These are phyloP conservation scores for Taiozyma sp. DNA, from an alignment of 1,139 yeast genomes.

Conservation along the genomic window DNA sequence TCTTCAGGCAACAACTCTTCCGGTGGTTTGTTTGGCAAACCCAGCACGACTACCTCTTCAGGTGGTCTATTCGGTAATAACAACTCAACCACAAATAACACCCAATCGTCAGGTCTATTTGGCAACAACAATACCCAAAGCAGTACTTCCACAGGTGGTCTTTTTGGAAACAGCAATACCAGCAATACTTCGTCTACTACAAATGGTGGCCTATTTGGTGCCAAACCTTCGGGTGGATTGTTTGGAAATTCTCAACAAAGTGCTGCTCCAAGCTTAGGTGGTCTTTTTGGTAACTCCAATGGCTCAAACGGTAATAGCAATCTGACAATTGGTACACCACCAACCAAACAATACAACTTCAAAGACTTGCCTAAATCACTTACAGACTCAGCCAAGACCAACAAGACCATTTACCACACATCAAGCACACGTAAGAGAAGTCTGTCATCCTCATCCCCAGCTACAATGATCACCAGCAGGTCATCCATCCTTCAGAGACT, in stretches of 20 bases:
- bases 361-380: constrained; percentile 35
- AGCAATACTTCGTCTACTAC: constrained; percentile 1
- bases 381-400: constrained; percentile 25
- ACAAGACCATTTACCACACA: constrained; percentile 10
- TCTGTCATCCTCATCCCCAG: constrained; percentile 13
- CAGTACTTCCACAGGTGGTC: constrained; percentile 6
- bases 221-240: constrained; percentile 13
- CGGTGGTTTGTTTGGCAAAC: constrained; percentile 19
- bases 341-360: constrained; percentile 22
- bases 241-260: constrained; percentile 10
- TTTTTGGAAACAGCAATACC: constrained; percentile 6
- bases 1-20: constrained; percentile 1
- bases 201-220: constrained; percentile 19
- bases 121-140: constrained; percentile 5
- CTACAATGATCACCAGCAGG: constrained; percentile 14
- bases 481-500: constrained; percentile 30
- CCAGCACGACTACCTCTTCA: constrained; percentile 2
- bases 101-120: constrained; percentile 16
- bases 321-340: constrained; percentile 12
- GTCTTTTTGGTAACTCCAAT: constrained; percentile 16
- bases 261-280: constrained; percentile 1
- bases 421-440: constrained; percentile 20
- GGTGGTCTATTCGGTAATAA: constrained; percentile 1
- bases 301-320: constrained; percentile 3
- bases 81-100: constrained; percentile 1